Percentiles rank a stretch among this genome's conserved stretches.
These are phyloP conservation scores for Cantharellus cinnabarinus DNA, from an alignment of 768 basidiomycete genomes.

Conservation along the genomic window DNA sequence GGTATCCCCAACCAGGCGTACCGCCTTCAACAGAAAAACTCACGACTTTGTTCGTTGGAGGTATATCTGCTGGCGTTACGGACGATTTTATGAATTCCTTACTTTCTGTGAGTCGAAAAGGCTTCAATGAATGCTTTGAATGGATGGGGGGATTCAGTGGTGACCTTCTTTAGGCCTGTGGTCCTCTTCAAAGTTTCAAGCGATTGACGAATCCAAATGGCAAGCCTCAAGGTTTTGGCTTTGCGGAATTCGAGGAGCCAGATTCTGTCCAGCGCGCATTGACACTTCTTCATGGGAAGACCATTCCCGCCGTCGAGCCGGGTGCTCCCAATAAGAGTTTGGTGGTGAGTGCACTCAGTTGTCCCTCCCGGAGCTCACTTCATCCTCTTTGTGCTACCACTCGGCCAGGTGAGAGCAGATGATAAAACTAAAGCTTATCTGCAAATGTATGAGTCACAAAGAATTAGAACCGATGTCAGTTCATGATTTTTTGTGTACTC, in stretches of 20 bases:
- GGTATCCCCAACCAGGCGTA: not conserved
- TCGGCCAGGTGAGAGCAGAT: slow-evolving; percentile 70
- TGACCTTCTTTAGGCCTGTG: slow-evolving; percentile 47
- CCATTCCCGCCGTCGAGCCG: slow-evolving; percentile 40
- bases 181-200: slow-evolving; percentile 75
- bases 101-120: slow-evolving; percentile 40
- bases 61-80: slow-evolving; percentile 82
- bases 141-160: not conserved
- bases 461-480: slow-evolving; percentile 60
- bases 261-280: slow-evolving; percentile 70
- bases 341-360: not conserved
- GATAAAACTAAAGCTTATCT: slow-evolving; percentile 81
- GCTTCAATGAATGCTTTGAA: not conserved
- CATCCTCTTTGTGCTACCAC: slow-evolving; percentile 18
- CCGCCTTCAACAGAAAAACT: slow-evolving; percentile 22
- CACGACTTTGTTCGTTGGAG: slow-evolving; percentile 64
- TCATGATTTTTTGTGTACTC: not conserved
- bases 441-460: slow-evolving; percentile 63
- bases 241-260: slow-evolving; percentile 88
- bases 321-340: slow-evolving; percentile 13
- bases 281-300: slow-evolving; percentile 38
- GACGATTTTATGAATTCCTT: slow-evolving; percentile 64
- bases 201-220: slow-evolving; percentile 81
- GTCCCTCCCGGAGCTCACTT: slow-evolving; percentile 1
- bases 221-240: slow-evolving; percentile 91